Conservation (phyloP, 352 stramenopile species). For the Phytophthora nicotianae region DNA sequence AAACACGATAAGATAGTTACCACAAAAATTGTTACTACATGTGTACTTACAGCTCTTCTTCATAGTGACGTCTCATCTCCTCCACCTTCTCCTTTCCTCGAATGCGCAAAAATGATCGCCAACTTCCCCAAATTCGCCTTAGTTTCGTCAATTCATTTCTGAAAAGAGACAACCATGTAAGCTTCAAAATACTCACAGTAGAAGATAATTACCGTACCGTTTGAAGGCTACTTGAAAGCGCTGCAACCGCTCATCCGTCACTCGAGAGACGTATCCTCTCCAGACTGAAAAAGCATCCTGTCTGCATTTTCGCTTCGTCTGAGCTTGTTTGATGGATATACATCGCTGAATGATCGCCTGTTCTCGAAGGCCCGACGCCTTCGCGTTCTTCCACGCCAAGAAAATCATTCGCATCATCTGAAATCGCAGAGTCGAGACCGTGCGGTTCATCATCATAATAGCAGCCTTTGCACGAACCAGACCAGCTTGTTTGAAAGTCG, state of each 20-base stretch:
- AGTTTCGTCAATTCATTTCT: slow-evolving; percentile 60
- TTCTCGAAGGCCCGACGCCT: slow-evolving; percentile 47
- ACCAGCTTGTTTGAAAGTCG: slow-evolving; percentile 80
- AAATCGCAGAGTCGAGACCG: slow-evolving; percentile 51
- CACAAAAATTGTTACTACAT: neutral
- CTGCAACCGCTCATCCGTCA: slow-evolving; percentile 65
- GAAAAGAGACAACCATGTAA: neutral
- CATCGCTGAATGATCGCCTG: slow-evolving; percentile 62
- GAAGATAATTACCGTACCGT: slow-evolving; percentile 29
- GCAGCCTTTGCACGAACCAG: slow-evolving; percentile 72
- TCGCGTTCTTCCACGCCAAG: slow-evolving; percentile 72
- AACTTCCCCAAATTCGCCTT: slow-evolving; percentile 49
- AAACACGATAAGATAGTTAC: slow-evolving; percentile 1
- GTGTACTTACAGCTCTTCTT: slow-evolving; percentile 57
- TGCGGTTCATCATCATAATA: slow-evolving; percentile 87
- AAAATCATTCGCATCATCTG: slow-evolving; percentile 85
- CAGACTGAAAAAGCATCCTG: slow-evolving; percentile 61
- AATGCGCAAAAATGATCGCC: slow-evolving; percentile 61
- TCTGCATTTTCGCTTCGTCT: slow-evolving; percentile 49
- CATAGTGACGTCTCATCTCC: slow-evolving; percentile 56
- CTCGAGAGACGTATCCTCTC: slow-evolving; percentile 55
- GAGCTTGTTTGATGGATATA: slow-evolving; percentile 72
- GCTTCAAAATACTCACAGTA: neutral
- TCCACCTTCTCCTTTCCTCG: slow-evolving; percentile 57
- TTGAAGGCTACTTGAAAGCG: slow-evolving; percentile 62